These are phyloP conservation scores for Teratosphaeria pseudoeucalypti DNA, from an alignment of 2,329 filamentous ascomycete genomes.

Conservation along the genomic window DNA sequence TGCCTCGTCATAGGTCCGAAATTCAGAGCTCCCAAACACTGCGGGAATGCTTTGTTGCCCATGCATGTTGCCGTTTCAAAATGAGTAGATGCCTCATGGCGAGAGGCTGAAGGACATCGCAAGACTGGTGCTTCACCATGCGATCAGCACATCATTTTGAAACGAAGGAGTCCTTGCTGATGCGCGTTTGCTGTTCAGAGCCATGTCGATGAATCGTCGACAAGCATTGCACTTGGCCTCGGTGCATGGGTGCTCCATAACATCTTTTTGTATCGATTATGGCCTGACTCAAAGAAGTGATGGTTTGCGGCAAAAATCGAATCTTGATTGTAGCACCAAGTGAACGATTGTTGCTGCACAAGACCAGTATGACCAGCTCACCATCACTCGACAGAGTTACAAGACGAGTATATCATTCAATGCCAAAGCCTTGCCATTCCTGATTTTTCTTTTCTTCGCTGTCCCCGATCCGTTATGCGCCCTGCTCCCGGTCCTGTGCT, in stretches of 20 bases:
- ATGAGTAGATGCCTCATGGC: not conserved
- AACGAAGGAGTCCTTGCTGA: no score
- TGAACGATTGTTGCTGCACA: not conserved
- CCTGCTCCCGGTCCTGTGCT: not conserved
- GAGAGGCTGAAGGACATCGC: not conserved
- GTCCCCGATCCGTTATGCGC: not conserved
- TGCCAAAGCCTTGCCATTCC: constrained; percentile 1
- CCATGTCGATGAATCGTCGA: no score
- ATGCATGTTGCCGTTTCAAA: not conserved
- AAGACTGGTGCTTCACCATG: not conserved
- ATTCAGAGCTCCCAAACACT: not conserved
- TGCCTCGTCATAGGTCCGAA: not conserved
- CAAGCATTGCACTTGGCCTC: no score
- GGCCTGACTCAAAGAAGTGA: not conserved
- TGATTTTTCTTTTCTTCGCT: constrained; percentile 8
- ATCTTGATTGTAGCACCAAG: not conserved
- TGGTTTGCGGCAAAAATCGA: not conserved
- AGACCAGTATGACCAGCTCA: not conserved
- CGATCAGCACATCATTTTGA: no score
- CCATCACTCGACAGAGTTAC: not conserved
- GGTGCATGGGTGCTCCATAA: no score
- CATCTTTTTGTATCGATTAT: no score
- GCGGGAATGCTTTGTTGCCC: not conserved
- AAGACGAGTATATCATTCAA: constrained; percentile 6
- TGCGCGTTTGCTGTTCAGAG: no score